Evolutionary conservation across 352 stramenopile genomes (phyloP), one percentile per base, ranked within the genome.

Genomic region (Globisporangium mamillatum): DNA sequence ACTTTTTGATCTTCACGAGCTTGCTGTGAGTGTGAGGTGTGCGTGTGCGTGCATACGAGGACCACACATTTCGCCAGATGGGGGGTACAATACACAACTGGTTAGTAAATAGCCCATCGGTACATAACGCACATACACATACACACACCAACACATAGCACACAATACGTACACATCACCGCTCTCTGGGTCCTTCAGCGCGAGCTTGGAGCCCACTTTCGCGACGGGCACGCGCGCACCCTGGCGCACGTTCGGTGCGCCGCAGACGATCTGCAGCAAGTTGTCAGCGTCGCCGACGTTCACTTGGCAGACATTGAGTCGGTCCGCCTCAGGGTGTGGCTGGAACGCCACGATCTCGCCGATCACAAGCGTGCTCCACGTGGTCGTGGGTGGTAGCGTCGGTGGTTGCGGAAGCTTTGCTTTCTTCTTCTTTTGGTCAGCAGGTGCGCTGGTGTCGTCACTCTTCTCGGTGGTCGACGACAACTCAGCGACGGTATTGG

Each of bases 1-100:
- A 90, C 75, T 92, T 94, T 52, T 94, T 92, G 75, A 94, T 94
- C 75, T 92, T 94, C 24, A 94, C 71, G 59, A 89, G 81, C 64
- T 90, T 92, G 27, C 81, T 92, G 66, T 60, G 36, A 22, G 22
- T 1, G 14, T 32, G 18, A 34, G 29, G 29, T 32, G 5, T 32
- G 29, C 29, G 29, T 4, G 10, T 18, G 36, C 2, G 10, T 18
- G 36, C 14, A 34, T 59, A 18, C 27, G 25, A 38, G 6, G 20
- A 29, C 53, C 53, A 59, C 53, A 59, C 53, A 29, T 57, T 57
- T 57, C 27, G 9, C 27, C 38, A 60, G 29, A 68, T n/a, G 41
- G 41, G 38, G 14, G 41, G 29, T 48, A n/a, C 14, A 48, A 32
- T 46, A 69, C 27, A 62, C 44, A 66, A 8, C n/a, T 18, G 61